phyloP scores from a whole-genome alignment of 805 yeast species.

The Sugiyamaella marilandica region DNA sequence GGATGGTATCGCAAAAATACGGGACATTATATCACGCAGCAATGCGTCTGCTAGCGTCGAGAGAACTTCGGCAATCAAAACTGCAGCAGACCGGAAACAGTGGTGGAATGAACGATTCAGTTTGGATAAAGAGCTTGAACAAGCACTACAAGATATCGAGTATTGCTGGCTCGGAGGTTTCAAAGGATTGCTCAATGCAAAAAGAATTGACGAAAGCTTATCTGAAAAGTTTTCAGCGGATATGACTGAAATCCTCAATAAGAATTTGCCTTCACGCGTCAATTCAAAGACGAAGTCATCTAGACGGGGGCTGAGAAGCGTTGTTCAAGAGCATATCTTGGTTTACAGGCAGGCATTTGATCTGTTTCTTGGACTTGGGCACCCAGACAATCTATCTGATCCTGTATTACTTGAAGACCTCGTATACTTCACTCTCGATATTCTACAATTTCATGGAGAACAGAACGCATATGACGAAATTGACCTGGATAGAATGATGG shows the following conservation, averaged over 20 bases:
- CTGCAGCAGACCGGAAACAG: constrained; percentile 53
- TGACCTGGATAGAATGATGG: constrained; percentile 51
- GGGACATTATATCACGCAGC: constrained; percentile 54
- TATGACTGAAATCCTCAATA: constrained; percentile 40
- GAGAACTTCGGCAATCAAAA: constrained; percentile 47
- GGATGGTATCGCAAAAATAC: constrained; percentile 44
- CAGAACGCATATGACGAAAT: constrained; percentile 61
- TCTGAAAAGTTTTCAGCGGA: constrained; percentile 35
- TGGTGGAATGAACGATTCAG: constrained; percentile 78
- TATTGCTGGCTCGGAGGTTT: constrained; percentile 75
- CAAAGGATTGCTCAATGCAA: constrained; percentile 50
- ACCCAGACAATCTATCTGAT: constrained; percentile 29
- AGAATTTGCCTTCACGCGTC: constrained; percentile 43
- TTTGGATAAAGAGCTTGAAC: constrained; percentile 53
- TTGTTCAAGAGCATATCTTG: constrained; percentile 23
- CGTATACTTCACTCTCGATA: constrained; percentile 56
- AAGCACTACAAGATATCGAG: constrained; percentile 56
- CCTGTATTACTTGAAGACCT: constrained; percentile 55
- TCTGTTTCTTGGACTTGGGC: constrained; percentile 47
- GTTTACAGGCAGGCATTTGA: constrained; percentile 47
- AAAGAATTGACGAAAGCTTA: constrained; percentile 25
- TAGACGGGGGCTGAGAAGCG: constrained; percentile 18
- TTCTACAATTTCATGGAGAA: constrained; percentile 58
- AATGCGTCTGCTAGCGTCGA: constrained; percentile 53
- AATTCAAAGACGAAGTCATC: constrained; percentile 6